Evolutionary conservation across 2,329 filamentous ascomycete species (phyloP).

Genomic region (Aspergillus tamarii): DNA sequence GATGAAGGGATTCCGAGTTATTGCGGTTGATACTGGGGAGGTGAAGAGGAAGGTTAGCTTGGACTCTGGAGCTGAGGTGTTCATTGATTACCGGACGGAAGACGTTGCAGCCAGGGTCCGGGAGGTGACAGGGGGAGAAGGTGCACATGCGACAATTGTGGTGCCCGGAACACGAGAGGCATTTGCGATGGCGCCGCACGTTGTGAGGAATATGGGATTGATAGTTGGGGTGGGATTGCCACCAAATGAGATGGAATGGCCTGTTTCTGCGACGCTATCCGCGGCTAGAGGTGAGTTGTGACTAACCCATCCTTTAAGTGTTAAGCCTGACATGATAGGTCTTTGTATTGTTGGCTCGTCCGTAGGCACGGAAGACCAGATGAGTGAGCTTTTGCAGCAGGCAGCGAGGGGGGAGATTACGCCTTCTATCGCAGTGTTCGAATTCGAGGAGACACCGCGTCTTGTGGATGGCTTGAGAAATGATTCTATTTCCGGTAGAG

Average conservation of each 20-base stretch:
- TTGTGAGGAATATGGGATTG: background rate
- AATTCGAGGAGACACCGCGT: background rate
- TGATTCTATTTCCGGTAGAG: background rate
- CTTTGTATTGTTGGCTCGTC: background rate
- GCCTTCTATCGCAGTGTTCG: background rate
- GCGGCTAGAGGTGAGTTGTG: background rate
- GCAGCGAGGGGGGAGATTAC: background rate
- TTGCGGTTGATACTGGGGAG: background rate
- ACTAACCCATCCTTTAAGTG: fast-evolving
- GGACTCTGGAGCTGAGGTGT: background rate
- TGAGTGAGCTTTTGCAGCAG: background rate
- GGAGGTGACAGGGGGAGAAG: background rate
- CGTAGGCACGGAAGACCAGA: background rate
- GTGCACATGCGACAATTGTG: background rate
- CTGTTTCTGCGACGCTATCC: background rate
- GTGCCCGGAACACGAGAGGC: background rate
- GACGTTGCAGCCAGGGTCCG: background rate
- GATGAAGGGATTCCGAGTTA: background rate
- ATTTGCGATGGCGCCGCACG: background rate
- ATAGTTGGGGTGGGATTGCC: background rate
- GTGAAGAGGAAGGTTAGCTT: background rate
- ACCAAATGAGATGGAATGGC: background rate
- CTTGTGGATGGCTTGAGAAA: background rate
- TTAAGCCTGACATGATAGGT: background rate
- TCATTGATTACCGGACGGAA: background rate